Evolutionary conservation across 345 rosid genomes (phyloP), one percentile per base, ranked within the genome.

Genomic region (Brassica incana): DNA sequence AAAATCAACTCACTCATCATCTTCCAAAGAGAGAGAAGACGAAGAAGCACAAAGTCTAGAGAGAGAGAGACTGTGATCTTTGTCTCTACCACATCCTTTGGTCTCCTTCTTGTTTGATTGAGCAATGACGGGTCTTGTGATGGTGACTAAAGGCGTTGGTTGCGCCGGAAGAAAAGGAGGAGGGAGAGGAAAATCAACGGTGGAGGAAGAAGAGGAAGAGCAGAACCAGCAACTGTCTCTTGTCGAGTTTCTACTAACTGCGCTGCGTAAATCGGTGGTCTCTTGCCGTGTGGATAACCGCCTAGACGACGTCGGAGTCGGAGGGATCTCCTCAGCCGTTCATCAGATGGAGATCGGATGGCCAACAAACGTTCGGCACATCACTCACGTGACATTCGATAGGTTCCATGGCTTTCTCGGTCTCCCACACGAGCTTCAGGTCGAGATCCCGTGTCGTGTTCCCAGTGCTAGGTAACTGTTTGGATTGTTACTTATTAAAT

Each of bases 371-470:
- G 99, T 92, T 40, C 85, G 89, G 8, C 99, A 95, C 75, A 85
- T 92, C 5, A 86, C 97, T 66, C 99, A 95, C 68, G 99, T 95
- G 2, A 95, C 99, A 0, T 95, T 95, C 60, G 99, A 95, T 78
- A 90, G 97, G 10, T 95, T 95, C 84, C 88, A 91, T 67, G 99
- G 99, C 8, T 95, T 95, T 71, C 80, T 90, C 18, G 99, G 99
- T 77, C 89, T 95, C 23, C 99, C 99, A 2, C 95, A 87, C 15
- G 99, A 95, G 90, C 88, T 95, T 74, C 89, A 92, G 81, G 91
- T 92, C n/a, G 97, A 95, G 89, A 83, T 95, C 82, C 97, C 99
- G 2, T 80, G 94, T 80, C 95, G 93, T 40, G 97, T 87, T 70
- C 99, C 99, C 1, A 91, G 99, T 79, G 99, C 99, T 23, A 95